Evolutionary conservation across 805 yeast species (phyloP).

Genomic region (Cyberlindnera euphorbiae): DNA sequence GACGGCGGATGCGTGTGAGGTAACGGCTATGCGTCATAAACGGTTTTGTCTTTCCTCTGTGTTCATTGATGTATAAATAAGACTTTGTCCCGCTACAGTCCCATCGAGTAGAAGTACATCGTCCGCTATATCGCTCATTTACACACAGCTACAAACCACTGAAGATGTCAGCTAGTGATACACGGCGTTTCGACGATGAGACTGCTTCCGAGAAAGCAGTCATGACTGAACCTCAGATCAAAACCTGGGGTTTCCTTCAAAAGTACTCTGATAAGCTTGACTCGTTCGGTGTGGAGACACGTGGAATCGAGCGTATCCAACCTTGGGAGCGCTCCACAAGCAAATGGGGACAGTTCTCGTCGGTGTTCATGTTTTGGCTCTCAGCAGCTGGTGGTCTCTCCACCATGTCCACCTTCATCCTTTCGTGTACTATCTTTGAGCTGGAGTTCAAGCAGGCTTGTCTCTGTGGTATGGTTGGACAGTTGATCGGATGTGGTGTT

Average conservation of each 20-base stretch:
- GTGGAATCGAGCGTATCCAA: constrained; percentile 74
- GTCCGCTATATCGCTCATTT: too few relatives aligned
- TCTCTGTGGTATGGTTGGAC: constrained; percentile 58
- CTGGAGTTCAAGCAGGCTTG: constrained; percentile 64
- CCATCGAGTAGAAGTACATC: too few relatives aligned
- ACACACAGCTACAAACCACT: too few relatives aligned
- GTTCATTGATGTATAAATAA: too few relatives aligned
- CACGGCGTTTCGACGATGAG: constrained; percentile 1
- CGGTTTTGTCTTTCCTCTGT: too few relatives aligned
- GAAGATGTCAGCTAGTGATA: background rate
- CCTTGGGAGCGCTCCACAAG: constrained; percentile 58
- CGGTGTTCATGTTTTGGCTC: constrained; percentile 73
- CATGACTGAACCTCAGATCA: constrained; percentile 15
- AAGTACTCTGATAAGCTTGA: constrained; percentile 45
- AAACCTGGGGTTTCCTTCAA: constrained; percentile 20
- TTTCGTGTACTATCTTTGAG: constrained; percentile 69
- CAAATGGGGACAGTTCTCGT: constrained; percentile 30
- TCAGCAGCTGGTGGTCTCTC: constrained; percentile 87
- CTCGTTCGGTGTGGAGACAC: constrained; percentile 59
- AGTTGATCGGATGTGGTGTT: constrained; percentile 62
- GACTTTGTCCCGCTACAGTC: too few relatives aligned
- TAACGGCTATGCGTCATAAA: too few relatives aligned
- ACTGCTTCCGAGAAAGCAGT: constrained; percentile 8
- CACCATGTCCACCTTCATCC: constrained; percentile 77
- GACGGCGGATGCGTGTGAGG: too few relatives aligned